A percentile compares a stretch with the other conserved stretches of the same genome.
Conservation (phyloP, 2,329 filamentous ascomycete species). For the Xylaria polymorpha region DNA sequence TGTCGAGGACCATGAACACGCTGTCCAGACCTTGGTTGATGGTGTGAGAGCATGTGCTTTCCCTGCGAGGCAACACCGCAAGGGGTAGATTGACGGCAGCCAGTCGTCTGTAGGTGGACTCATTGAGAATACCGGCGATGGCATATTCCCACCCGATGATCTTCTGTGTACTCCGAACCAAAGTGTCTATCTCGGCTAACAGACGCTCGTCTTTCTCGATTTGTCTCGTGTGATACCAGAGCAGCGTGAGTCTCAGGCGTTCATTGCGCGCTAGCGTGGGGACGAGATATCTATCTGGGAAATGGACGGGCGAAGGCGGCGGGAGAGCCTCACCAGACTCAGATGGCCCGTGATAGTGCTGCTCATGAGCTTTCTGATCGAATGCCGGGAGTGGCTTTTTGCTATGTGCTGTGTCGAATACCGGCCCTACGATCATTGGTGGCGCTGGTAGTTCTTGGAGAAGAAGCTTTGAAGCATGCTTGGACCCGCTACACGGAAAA, state of each 20-base stretch:
- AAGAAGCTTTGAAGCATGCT: slow-evolving; percentile 24
- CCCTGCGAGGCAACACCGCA: slow-evolving; percentile 25
- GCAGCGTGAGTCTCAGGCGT: slow-evolving; percentile 29
- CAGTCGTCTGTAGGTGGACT: slow-evolving; percentile 27
- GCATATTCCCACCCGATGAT: slow-evolving; percentile 31
- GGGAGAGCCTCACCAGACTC: slow-evolving; percentile 27
- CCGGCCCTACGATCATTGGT: slow-evolving; percentile 21
- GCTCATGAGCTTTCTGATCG: slow-evolving; percentile 12
- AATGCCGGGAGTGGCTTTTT: slow-evolving; percentile 23
- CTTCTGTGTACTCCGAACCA: slow-evolving; percentile 25
- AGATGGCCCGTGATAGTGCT: slow-evolving; percentile 16
- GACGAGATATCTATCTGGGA: slow-evolving; percentile 28
- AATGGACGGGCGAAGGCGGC: slow-evolving; percentile 21
- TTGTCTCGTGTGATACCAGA: slow-evolving; percentile 32
- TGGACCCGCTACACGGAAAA: slow-evolving; percentile 32
- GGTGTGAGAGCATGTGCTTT: slow-evolving; percentile 33
- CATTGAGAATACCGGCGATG: slow-evolving; percentile 27
- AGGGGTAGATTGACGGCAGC: slow-evolving; percentile 26
- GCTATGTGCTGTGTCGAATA: slow-evolving; percentile 13
- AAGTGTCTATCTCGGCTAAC: slow-evolving; percentile 25
- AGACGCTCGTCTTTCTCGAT: slow-evolving; percentile 31
- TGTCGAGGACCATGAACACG: slow-evolving; percentile 34
- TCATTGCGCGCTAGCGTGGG: slow-evolving; percentile 31
- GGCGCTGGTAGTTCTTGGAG: slow-evolving; percentile 23
- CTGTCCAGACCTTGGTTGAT: slow-evolving; percentile 25